Evolutionary conservation across 2,329 filamentous ascomycete genomes (phyloP).

Genomic region (Neopestalotiopsis sp.): DNA sequence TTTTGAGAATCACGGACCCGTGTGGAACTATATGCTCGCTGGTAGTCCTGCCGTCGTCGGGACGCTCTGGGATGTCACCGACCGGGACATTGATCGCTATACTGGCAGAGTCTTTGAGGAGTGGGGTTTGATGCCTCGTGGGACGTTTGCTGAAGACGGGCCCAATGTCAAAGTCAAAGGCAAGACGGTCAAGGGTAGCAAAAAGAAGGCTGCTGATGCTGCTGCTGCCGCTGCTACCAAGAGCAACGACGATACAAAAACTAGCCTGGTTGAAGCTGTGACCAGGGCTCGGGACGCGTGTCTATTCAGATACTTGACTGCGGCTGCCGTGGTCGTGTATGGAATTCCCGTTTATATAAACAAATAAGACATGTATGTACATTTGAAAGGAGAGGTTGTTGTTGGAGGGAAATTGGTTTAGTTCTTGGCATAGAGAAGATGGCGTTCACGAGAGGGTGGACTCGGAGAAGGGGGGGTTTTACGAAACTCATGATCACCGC

Average conservation of each 20-base stretch:
- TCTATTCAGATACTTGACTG: slow-evolving; percentile 88
- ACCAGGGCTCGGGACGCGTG: slow-evolving; percentile 77
- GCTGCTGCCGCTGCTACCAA: slow-evolving; percentile 26
- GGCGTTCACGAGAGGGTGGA: background rate
- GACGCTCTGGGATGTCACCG: slow-evolving; percentile 97
- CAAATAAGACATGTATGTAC: slow-evolving; percentile 23
- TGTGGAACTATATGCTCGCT: slow-evolving; percentile 89
- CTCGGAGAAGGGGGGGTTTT: too few species aligned
- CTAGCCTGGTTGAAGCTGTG: slow-evolving; percentile 81
- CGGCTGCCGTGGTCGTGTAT: slow-evolving; percentile 91
- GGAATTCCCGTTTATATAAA: slow-evolving; percentile 88
- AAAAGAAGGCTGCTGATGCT: slow-evolving; percentile 16
- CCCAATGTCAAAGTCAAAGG: slow-evolving; percentile 25
- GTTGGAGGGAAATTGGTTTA: background rate
- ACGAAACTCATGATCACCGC: background rate
- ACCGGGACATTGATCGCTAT: slow-evolving; percentile 95
- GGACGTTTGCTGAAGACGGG: slow-evolving; percentile 45
- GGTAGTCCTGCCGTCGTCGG: slow-evolving; percentile 87
- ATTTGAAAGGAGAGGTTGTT: background rate
- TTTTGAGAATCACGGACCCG: slow-evolving; percentile 89
- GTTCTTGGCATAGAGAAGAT: background rate
- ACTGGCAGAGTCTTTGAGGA: slow-evolving; percentile 78
- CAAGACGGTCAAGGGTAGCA: slow-evolving; percentile 33
- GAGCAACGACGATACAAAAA: slow-evolving; percentile 34
- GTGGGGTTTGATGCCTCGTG: slow-evolving; percentile 75